Base-by-base conservation (phyloP, 2,329 filamentous ascomycete genomes). In the Akanthomyces muscarius region DNA sequence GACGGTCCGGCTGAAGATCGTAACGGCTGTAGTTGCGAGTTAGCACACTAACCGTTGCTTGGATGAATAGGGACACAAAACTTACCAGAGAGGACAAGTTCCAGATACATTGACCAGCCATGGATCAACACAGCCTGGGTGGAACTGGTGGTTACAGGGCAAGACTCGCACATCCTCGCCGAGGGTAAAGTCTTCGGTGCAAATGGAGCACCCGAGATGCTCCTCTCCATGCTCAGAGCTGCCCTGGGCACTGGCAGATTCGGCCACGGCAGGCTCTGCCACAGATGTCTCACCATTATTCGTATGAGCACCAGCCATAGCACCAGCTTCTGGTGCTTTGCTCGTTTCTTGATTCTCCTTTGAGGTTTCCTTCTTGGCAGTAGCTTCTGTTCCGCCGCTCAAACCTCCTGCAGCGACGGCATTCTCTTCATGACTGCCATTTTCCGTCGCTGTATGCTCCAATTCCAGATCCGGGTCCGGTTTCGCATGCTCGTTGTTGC, bases 41-140 rank as follows among this genome's bases (percentile, higher is more conserved):
- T 65, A 71, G 69, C 56, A 5, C 5, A 5, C 5, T 18, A 16
- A 6, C n/a, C 54, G 41, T 36, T 33, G 44, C 48, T 18, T 42
- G 52, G 41, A 21, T 41, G 8, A 38, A 11, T 6, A n/a, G 4
- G 18, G 38, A 6, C 5, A 65, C 53, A 28, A 28, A 55, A 77
- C 84, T 78, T 78, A 89, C 87, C 87, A 89, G 64, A 89, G 72
- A 21, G 87, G 87, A 72, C 87, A 89, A 36, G 87, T 89, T 64
- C 87, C 87, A 13, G 86, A 88, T 13, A 90, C 83, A 63, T 89
- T 88, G 65, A 89, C 77, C 50, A 90, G 76, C 87, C 87, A 90
- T 4, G 87, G 87, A 68, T 90, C 87, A 63, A 90, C 82, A 68
- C 87, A 90, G 52, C 79, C 78, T 0, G 87, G 87, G 68, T 90